phyloP scores from a whole-genome alignment of 2,329 filamentous ascomycete genomes.

The Myriangium duriaei region DNA sequence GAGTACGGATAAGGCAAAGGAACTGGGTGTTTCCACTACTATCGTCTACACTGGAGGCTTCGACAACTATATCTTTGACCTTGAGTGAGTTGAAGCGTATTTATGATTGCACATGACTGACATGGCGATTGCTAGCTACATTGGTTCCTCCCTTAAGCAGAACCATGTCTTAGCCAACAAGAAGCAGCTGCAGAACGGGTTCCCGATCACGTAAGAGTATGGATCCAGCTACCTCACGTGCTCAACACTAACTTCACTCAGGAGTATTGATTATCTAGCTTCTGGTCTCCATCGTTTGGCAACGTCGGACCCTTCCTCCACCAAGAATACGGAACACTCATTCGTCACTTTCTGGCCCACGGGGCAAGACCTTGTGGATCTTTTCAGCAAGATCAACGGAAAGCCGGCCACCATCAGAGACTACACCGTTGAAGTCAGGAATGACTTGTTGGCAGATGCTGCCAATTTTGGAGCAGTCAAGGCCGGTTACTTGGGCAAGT shows the following conservation, averaged over 20 bases:
- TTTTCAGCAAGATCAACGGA: constrained; percentile 11
- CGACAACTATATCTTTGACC: constrained; percentile 6
- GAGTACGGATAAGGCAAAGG: constrained; percentile 1
- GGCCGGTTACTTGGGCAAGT: constrained; percentile 8
- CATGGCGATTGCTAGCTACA: background rate
- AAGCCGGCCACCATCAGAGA: constrained; percentile 6
- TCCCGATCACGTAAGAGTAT: constrained; percentile 10
- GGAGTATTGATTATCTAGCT: no score
- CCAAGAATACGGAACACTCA: constrained; percentile 8
- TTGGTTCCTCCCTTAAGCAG: constrained; percentile 4
- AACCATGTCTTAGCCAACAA: constrained; percentile 2
- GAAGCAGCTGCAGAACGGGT: background rate
- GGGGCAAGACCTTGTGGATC: constrained; percentile 8
- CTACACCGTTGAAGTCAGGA: constrained; percentile 2
- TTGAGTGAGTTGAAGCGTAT: constrained; percentile 1
- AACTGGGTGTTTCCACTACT: constrained; percentile 1
- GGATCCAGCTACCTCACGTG: no score
- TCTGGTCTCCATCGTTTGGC: no score
- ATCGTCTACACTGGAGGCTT: constrained; percentile 8
- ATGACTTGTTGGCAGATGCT: constrained; percentile 1
- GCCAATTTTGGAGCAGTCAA: constrained; percentile 9
- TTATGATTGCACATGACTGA: constrained; percentile 1
- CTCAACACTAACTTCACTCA: no score
- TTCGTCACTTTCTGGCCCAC: constrained; percentile 11
- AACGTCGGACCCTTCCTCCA: no score